phyloP scores from a whole-genome alignment of 495 filamentous ascomycete species.

The Penicillium longicatenatum region DNA sequence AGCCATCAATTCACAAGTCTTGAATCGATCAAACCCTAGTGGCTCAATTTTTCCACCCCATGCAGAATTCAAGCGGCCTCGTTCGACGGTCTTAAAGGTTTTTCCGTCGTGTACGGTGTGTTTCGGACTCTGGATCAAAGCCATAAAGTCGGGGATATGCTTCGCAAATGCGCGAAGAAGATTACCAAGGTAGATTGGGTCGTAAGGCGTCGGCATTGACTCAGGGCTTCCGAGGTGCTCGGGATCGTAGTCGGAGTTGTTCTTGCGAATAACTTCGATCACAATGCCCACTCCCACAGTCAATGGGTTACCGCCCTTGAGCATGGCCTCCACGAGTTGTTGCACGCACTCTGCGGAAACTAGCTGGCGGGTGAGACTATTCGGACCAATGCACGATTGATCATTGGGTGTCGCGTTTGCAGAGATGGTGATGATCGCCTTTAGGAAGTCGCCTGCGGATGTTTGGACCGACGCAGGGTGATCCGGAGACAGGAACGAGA shows the following conservation, averaged over 20 bases:
- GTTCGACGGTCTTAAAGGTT: constrained; percentile 58
- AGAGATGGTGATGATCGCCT: constrained; percentile 98
- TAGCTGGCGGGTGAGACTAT: constrained; percentile 92
- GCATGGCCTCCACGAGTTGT: constrained; percentile 84
- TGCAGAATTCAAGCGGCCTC: constrained; percentile 73
- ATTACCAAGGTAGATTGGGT: constrained; percentile 95
- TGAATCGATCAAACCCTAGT: constrained; percentile 96
- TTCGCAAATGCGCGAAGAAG: constrained; percentile 89
- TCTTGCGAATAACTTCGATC: constrained; percentile 98
- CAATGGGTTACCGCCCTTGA: constrained; percentile 88
- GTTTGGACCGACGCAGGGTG: constrained; percentile 87
- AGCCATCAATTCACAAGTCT: constrained; percentile 98
- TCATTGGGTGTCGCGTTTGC: constrained; percentile 98
- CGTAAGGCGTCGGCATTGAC: constrained; percentile 74
- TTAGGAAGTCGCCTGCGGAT: constrained; percentile 95
- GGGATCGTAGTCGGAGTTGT: constrained; percentile 98
- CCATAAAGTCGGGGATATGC: constrained; percentile 95
- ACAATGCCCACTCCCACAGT: constrained; percentile 97
- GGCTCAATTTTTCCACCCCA: constrained; percentile 93
- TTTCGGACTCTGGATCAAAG: constrained; percentile 69
- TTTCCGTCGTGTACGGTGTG: constrained; percentile 61
- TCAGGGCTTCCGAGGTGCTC: constrained; percentile 79
- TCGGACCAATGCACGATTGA: constrained; percentile 95
- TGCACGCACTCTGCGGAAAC: constrained; percentile 87
- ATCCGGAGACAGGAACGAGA: constrained; percentile 83